Evolutionary conservation across 2,329 filamentous ascomycete species (phyloP), one percentile per base, ranked within the genome.

Genomic region (Pestalotiopsis sp.): DNA sequence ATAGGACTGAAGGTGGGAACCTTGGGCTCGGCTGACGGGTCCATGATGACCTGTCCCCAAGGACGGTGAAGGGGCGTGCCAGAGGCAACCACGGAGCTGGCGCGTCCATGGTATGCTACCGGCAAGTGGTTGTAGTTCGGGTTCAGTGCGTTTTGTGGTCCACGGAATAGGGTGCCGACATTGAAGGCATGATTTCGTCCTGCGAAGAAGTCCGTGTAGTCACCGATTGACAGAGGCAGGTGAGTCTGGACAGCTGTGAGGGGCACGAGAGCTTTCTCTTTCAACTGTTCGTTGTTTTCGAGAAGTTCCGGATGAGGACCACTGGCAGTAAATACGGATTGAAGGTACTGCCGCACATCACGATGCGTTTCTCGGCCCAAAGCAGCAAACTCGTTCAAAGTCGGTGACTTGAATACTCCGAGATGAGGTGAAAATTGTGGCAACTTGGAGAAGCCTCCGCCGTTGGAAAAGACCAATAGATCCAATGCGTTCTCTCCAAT

Each of bases 161-260:
- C 92, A 59, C 93, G 89, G 81, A 95, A 94, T 70, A 95, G 85
- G 13, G 86, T 84, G 4, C 92, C 92, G 17, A 91, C 86, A 69
- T 74, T 72, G 81, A 89, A 91, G 23, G 93, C 93, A 80, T 96
- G 93, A 77, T 95, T 91, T 71, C 91, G 82, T 14, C 93, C 93
- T 6, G 91, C 93, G 77, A 93, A 96, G 82, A 96, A 96, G 79
- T 96, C 93, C 1, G 93, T 94, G 78, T 95, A 96, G 78, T 95
- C 93, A 31, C 92, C 92, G 73, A 95, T 94, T 67, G 86, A 84
- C 87, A 96, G 90, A 2, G 93, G 93, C 6, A 95, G 76, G 75
- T 95, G 91, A 76, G 87, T 90, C 71, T 84, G 87, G 62, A 91
- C 87, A n/a, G 88, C 81, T 3, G 84, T 82, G 62, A 90, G 85